Evolutionary conservation across 176 grass and related monocot genomes (phyloP).

Genomic region (Musa acuminata): DNA sequence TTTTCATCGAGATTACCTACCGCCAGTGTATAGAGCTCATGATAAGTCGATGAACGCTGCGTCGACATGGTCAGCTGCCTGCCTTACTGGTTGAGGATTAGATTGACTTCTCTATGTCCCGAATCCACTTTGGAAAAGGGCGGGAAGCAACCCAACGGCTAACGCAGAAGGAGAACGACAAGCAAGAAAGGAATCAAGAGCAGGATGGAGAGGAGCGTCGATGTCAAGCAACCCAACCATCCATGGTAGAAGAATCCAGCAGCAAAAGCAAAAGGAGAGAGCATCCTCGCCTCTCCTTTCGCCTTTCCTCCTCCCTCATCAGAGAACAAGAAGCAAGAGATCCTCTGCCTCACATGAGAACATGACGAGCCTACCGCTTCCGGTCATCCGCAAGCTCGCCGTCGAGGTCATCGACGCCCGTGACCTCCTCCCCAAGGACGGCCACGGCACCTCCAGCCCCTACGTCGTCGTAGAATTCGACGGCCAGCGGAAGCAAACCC

Average conservation of each 20-base stretch:
- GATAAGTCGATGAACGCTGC: too few species aligned
- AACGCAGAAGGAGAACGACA: background rate
- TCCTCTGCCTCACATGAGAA: background rate
- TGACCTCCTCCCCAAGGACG: conserved; percentile 76
- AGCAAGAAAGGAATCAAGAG: background rate
- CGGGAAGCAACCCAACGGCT: conserved; percentile 19
- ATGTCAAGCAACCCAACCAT: conserved; percentile 4
- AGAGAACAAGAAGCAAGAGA: conserved; percentile 19
- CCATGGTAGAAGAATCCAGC: conserved; percentile 17
- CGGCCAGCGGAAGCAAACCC: conserved; percentile 74
- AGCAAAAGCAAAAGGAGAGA: too few species aligned
- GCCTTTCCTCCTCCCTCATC: background rate
- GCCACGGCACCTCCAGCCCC: conserved; percentile 69
- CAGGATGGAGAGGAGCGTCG: background rate
- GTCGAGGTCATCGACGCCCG: conserved; percentile 81
- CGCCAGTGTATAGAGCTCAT: too few species aligned
- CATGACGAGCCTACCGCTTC: conserved; percentile 34
- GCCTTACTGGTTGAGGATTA: too few species aligned
- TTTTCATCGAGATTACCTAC: too few species aligned
- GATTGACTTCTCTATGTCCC: background rate
- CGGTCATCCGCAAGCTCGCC: conserved; percentile 36
- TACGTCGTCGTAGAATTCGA: conserved; percentile 72
- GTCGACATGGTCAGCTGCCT: too few species aligned
- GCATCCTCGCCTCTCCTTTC: background rate
- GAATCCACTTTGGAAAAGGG: conserved; percentile 18